Evolutionary conservation across 2,329 filamentous ascomycete genomes (phyloP), one percentile per base, ranked within the genome.

Genomic region (Aspergillus aculeatus): DNA sequence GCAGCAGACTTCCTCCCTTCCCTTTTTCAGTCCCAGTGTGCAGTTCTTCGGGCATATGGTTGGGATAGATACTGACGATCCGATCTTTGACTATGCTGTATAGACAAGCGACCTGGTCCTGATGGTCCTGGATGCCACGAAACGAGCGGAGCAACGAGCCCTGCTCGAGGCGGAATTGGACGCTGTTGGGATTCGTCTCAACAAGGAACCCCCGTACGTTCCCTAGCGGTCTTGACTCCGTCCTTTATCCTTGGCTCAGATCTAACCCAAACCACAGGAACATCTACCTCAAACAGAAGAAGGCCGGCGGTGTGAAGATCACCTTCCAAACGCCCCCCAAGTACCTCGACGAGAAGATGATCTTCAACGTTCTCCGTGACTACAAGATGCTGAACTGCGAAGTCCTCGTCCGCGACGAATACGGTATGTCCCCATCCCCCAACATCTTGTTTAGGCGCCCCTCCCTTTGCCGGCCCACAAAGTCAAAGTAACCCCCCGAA

Each of bases 321-420:
- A 98, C 91, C 16, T 99, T 99, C 79, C 89, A 92, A 71, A 80
- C 86, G 4, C 90, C 95, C 2, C 94, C 95, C 4, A 98, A 98
- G 77, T 80, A 89, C 61, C 82, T 99, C 60, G 95, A 99, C 77
- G 94, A 99, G 77, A 97, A 96, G 81, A 96, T 99, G 91, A 83
- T 99, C 61, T 96, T 89, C 83, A 97, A 96, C 80, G 97, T 99
- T 72, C 83, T 99, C 54, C 89, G 92, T 67, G 95, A 99, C 83
- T 99, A 99, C 86, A 97, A 97, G 81, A 92, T 99, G 69, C 86
- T 99, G 61, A 99, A 99, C 81, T 95, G 90, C 78, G 95, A 99
- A 76, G 93, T 99, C 0, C 85, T 99, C 23, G 87, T 99, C 16
- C 90, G 95, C 69, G 95, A 99, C 74, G 95, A 99, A 72, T 88